Evolutionary conservation across 2,329 filamentous ascomycete species (phyloP).

Genomic region (Alternaria gansuensis): DNA sequence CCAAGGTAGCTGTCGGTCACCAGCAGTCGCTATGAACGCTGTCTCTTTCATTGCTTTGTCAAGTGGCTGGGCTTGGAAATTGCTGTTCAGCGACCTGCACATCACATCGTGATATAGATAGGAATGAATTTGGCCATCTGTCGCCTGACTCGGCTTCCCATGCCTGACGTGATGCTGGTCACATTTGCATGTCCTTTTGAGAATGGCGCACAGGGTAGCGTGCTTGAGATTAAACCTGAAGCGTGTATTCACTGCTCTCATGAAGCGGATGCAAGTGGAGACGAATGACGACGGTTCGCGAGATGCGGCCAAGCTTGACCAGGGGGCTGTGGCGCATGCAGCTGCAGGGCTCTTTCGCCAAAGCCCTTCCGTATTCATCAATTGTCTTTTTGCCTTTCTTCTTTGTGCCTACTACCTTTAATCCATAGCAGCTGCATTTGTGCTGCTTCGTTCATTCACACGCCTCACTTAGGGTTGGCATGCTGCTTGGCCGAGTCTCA

Average conservation of each 20-base stretch:
- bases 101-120: background rate
- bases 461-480: conserved; percentile 27
- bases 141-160: background rate
- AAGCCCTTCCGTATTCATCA: conserved; percentile 12
- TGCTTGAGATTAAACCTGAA: background rate
- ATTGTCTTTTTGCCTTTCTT: conserved; percentile 5
- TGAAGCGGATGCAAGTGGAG: conserved; percentile 11
- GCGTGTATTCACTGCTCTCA: background rate
- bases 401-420: conserved; percentile 16
- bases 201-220: background rate
- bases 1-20: background rate
- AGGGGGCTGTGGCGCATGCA: conserved; percentile 27
- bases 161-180: background rate
- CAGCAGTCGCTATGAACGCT: background rate
- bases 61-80: background rate
- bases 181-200: background rate
- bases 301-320: conserved; percentile 15
- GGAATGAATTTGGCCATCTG: background rate
- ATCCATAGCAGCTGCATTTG: conserved; percentile 15
- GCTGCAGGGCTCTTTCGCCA: conserved; percentile 25
- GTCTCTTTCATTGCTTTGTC: conserved; percentile 9
- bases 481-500: conserved; percentile 43
- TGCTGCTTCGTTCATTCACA: conserved; percentile 11
- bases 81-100: background rate
- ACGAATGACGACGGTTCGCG: conserved; percentile 14